Conservation (phyloP, 176 grass and related monocot genomes). For the Bolboschoenus planiculmis region DNA sequence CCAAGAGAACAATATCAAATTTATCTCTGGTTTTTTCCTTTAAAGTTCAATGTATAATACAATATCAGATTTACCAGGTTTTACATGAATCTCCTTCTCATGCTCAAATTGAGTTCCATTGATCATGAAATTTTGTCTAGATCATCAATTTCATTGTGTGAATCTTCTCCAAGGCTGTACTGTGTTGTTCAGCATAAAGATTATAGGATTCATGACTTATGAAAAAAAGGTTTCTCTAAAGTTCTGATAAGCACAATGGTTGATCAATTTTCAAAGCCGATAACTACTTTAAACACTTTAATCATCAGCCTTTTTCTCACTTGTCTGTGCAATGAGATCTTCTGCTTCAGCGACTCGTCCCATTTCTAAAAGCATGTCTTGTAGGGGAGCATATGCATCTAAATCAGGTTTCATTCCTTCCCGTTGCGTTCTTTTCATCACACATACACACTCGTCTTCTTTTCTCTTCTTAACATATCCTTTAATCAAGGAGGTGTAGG, state of each 20-base stretch:
- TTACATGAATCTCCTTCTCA: no score
- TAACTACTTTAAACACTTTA: neutral
- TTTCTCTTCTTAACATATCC: neutral
- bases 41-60: no score
- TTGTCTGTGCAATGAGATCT: neutral
- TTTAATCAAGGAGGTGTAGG: neutral
- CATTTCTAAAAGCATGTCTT: neutral
- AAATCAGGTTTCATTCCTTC: neutral
- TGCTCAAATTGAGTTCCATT: neutral
- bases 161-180: neutral
- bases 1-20: neutral
- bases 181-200: neutral
- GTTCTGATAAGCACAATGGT: no score
- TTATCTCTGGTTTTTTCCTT: neutral
- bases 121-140: no score
- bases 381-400: neutral
- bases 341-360: neutral
- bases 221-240: no score
- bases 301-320: neutral
- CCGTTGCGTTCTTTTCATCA: neutral
- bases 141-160: neutral
- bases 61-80: no score
- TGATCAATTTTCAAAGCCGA: neutral
- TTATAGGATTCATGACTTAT: no score
- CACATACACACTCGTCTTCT: constrained; percentile 27